Conservation (phyloP, 306 rosid species). For the Mucuna pruriens region DNA sequence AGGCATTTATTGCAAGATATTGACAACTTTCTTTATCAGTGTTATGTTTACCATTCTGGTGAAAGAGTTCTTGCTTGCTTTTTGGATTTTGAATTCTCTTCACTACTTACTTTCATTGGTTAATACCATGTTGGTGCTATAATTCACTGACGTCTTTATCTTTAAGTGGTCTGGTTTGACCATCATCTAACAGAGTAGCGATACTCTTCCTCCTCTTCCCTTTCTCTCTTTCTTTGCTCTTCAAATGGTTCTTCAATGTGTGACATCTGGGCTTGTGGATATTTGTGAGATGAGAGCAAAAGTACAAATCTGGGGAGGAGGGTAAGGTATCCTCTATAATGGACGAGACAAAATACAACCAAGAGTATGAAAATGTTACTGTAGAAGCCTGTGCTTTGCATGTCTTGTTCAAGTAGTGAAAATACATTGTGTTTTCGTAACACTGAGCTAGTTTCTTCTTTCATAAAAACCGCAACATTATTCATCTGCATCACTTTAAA, state of each 20-base stretch:
- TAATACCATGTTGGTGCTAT: neutral
- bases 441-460: neutral
- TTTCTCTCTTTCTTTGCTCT: neutral
- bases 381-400: neutral
- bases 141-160: neutral
- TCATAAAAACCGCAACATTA: neutral
- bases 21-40: neutral
- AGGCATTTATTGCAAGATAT: conserved; percentile 14
- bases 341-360: conserved; percentile 5
- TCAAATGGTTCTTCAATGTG: conserved; percentile 1
- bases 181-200: conserved; percentile 5
- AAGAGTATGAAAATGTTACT: conserved; percentile 1
- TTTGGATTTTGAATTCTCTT: conserved; percentile 24
- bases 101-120: neutral
- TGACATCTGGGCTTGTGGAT: neutral
- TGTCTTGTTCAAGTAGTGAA: neutral
- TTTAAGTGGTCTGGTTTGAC: conserved; percentile 12
- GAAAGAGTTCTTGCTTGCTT: conserved; percentile 20
- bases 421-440: neutral
- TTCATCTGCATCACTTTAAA: neutral
- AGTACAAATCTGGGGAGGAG: neutral
- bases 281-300: neutral
- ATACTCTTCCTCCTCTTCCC: neutral
- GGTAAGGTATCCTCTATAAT: neutral
- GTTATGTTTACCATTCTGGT: neutral